Percentiles rank a stretch among this genome's conserved stretches.
These are phyloP conservation scores for Xylariomycetidae sp. DNA, from an alignment of 2,329 filamentous ascomycete species.

Conservation along the genomic window DNA sequence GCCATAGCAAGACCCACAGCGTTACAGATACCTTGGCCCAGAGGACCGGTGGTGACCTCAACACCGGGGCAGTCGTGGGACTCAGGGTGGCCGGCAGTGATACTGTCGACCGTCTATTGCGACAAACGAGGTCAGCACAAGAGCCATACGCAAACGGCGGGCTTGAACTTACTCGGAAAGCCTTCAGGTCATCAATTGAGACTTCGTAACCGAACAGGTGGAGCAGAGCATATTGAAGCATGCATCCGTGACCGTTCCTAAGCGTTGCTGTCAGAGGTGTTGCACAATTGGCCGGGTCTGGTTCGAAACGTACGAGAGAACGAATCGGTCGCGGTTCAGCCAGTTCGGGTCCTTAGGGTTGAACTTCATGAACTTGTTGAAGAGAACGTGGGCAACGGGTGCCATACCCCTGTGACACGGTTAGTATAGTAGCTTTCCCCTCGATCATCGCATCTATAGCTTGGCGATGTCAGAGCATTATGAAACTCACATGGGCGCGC, in stretches of 20 bases:
- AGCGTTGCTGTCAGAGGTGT: no score
- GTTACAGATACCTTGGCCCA: slow-evolving; percentile 96
- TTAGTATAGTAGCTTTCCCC: slow-evolving; percentile 9
- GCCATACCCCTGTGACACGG: slow-evolving; percentile 65
- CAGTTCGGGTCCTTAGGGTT: slow-evolving; percentile 99
- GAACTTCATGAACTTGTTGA: slow-evolving; percentile 99
- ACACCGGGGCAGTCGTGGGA: slow-evolving; percentile 93
- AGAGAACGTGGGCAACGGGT: slow-evolving; percentile 92
- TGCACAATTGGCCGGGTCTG: no score
- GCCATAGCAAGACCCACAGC: slow-evolving; percentile 97
- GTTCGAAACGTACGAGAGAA: slow-evolving; percentile 79
- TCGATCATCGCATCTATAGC: slow-evolving; percentile 1
- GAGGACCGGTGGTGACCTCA: slow-evolving; percentile 96
- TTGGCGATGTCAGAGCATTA: slow-evolving; percentile 2
- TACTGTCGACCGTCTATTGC: slow-evolving; percentile 58
- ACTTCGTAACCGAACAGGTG: slow-evolving; percentile 92
- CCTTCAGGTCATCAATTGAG: slow-evolving; percentile 87
- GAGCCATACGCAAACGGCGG: no score
- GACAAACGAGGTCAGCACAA: no score
- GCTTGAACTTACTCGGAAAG: slow-evolving; percentile 73
- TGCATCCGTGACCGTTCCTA: slow-evolving; percentile 97
- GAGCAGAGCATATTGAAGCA: slow-evolving; percentile 98
- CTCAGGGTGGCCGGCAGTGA: slow-evolving; percentile 94
- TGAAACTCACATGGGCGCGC: slow-evolving; percentile 79
- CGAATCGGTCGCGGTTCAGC: slow-evolving; percentile 96